Evolutionary conservation across 352 stramenopile genomes (phyloP).

Genomic region (Globisporangium abappressorium): DNA sequence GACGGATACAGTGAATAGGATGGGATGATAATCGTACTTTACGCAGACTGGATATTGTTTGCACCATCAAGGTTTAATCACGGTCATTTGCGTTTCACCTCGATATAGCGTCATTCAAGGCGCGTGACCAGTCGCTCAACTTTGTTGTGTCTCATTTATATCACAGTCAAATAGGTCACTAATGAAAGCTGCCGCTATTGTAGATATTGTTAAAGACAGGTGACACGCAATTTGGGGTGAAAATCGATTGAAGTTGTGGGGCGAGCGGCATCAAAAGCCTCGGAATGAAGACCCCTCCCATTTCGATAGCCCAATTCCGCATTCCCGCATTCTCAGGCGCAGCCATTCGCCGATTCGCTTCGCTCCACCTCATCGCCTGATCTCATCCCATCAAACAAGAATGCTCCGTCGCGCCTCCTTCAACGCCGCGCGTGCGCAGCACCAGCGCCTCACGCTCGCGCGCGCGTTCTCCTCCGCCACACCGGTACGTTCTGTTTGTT

Average conservation of each 20-base stretch:
- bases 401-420: constrained; percentile 17
- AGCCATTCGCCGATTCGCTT: constrained; percentile 8
- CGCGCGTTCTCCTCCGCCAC: constrained; percentile 42
- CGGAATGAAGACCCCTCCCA: background rate
- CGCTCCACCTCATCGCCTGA: background rate
- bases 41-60: background rate
- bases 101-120: constrained; percentile 16
- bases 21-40: constrained; percentile 8
- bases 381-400: background rate
- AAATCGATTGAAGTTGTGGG: background rate
- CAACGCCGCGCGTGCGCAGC: constrained; percentile 14
- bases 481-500: constrained; percentile 20
- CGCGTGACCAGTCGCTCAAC: constrained; percentile 4
- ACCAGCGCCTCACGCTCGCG: constrained; percentile 8
- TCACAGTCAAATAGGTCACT: background rate
- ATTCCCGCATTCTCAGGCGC: background rate
- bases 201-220: background rate
- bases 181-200: background rate
- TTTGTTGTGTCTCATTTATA: background rate
- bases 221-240: background rate
- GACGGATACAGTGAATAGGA: background rate
- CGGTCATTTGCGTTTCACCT: constrained; percentile 11
- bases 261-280: constrained; percentile 5
- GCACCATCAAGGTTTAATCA: background rate
- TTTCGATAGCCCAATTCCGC: background rate